Base-by-base conservation (phyloP, 768 basidiomycete species). In the Gymnopilus junonius region DNA sequence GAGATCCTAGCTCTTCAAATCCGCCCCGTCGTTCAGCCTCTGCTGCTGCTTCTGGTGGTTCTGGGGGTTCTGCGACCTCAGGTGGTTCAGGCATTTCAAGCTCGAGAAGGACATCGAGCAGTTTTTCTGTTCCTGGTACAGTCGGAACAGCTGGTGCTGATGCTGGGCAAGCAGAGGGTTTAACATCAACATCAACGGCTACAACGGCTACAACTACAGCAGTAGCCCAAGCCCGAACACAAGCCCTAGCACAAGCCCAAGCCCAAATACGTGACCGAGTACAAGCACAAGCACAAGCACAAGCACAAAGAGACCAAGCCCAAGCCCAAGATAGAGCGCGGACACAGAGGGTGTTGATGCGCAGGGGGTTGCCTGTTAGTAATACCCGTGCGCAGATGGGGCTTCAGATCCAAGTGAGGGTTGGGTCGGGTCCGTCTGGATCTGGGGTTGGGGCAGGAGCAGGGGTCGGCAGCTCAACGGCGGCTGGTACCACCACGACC, bases 291-390 rank as follows among this genome's bases (percentile, higher is more conserved):
- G n/a, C n/a, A n/a, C n/a, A n/a, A n/a, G n/a, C n/a, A n/a, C n/a
- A n/a, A n/a, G n/a, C n/a, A n/a, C n/a, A n/a, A n/a, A n/a, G n/a
- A n/a, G n/a, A n/a, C n/a, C n/a, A n/a, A n/a, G n/a, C n/a, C n/a
- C n/a, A n/a, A 45, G 48, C 10, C 23, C 8, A 20, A 21, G 48
- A 5, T 5, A 45, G 37, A 5, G 51, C 11, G 27, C 21, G 8
- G 29, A 23, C 12, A 8, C 54, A 51, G 37, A 55, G 35, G 21
- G 25, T 55, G 11, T 27, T 55, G 35, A 37, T 55, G 35, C 20
- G 50, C n/a, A 17, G 60, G 11, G 51, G 60, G 29, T 23, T 60
- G 60, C 53, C 60, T 34, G 42, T 53, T 29, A 43, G 51, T 34
- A 51, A 60, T 43, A 51, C 48, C 15, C 34, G 50, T 14, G 15